Evolutionary conservation across 176 grass and related monocot genomes (phyloP).

Genomic region (Hsuehochloa calcarea): DNA sequence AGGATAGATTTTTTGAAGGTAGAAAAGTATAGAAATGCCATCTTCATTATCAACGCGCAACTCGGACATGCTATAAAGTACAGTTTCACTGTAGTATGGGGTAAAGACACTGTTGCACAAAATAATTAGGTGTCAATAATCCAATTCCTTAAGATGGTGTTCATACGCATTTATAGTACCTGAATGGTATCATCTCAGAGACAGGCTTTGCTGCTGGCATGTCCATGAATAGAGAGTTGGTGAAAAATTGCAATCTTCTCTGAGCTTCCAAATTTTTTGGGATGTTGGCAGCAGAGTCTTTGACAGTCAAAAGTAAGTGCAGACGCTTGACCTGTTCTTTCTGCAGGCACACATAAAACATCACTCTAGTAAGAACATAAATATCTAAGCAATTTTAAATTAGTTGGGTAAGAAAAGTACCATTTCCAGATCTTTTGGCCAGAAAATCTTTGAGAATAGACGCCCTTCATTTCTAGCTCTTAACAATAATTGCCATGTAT

Average conservation of each 20-base stretch:
- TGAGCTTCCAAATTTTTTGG: slow-evolving; percentile 88
- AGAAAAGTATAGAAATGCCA: slow-evolving; percentile 93
- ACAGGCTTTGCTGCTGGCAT: slow-evolving; percentile 83
- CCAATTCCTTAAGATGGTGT: slow-evolving; percentile 5
- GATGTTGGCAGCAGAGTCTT: slow-evolving; percentile 88
- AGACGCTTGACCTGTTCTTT: slow-evolving; percentile 89
- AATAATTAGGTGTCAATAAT: slow-evolving; percentile 37
- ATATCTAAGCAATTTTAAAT: neutral
- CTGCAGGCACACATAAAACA: slow-evolving; percentile 47
- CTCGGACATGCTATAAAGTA: slow-evolving; percentile 82
- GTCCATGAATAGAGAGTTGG: slow-evolving; percentile 94
- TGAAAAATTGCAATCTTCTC: slow-evolving; percentile 90
- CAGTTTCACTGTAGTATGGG: slow-evolving; percentile 96
- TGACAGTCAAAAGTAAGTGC: slow-evolving; percentile 92
- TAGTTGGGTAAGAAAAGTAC: slow-evolving; percentile 39
- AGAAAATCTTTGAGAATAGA: slow-evolving; percentile 75
- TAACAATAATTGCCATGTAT: slow-evolving; percentile 77
- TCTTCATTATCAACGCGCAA: slow-evolving; percentile 83
- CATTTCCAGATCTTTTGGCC: slow-evolving; percentile 76
- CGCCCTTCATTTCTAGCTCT: slow-evolving; percentile 75
- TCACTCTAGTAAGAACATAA: neutral
- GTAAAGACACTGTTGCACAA: slow-evolving; percentile 91
- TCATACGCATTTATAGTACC: slow-evolving; percentile 47
- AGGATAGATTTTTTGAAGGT: slow-evolving; percentile 98
- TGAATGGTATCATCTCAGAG: slow-evolving; percentile 92